Base-by-base conservation (phyloP, 495 filamentous ascomycete species). In the Penicillium silybi region DNA sequence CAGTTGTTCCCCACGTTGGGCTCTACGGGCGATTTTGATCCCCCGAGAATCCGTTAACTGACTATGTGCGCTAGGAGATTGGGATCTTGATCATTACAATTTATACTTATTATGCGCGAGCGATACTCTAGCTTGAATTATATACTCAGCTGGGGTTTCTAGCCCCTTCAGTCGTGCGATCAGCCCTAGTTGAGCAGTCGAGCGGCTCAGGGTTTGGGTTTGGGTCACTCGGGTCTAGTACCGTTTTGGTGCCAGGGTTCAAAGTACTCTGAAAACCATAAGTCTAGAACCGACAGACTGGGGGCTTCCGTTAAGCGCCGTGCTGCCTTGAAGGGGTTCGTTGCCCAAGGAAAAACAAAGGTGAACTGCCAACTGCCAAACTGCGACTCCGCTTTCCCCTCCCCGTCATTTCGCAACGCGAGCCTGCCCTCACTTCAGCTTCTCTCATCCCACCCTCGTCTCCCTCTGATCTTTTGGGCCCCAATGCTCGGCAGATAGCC, bases 401-500 rank as follows among this genome's bases (percentile, higher is more conserved):
- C 59, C 59, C 48, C 56, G 43, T 51, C 42, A 52, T 50, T 58
- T 61, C 49, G 46, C 53, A 51, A 44, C 50, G 40, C 44, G 41
- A 63, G 13, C 52, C 48, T 50, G 44, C 32, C 35, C 44, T 45
- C 52, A 44, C 38, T 19, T 23, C 44, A 34, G n/a, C 29, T 52
- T 29, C 41, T 50, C 40, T 18, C 25, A 53, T 37, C 23, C 27
- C 46, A 45, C 47, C 32, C 35, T 29, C 48, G 42, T 48, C 42
- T n/a, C 42, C 37, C 29, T 19, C 45, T 48, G 40, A 40, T 38
- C 35, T 53, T 44, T 51, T 32, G 59, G 44, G 56, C 46, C 41
- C 59, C 59, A 54, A 70, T 69, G 68, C 61, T 59, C 65, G 61
- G 57, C 58, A 57, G 17, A 52, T 64, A 59, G 63, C 65, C 53